Base-by-base conservation (phyloP, 805 yeast genomes). In the Aciculoconidium aculeatum region DNA sequence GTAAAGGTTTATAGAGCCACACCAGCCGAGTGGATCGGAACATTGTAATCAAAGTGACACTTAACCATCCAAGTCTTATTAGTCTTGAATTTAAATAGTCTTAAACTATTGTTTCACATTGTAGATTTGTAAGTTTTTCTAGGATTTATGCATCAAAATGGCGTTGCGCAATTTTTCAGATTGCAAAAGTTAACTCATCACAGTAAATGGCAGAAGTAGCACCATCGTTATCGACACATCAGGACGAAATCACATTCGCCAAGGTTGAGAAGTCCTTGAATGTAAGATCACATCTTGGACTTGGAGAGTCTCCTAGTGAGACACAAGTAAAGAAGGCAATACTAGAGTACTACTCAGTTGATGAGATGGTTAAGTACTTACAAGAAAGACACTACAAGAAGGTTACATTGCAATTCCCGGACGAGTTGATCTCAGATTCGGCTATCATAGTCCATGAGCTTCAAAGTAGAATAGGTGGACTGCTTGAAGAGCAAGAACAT, bases 351-450 rank as follows among this genome's bases (percentile, higher is more conserved):
- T 87, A 85, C 48, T 60, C 70, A 21, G 40, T 84, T 1, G 66
- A 65, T 15, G 67, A 65, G 28, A 47, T 80, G 4, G 64, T 66
- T 0, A 41, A 42, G 0, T 60, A 57, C 27, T 53, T 82, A 25
- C 28, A 34, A 11, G 41, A 47, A 4, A 55, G 61, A 19, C 51
- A 45, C 18, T 78, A 58, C 51, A 55, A 52, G 25, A 63, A 68
- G 15, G 70, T 88, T 2, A 87, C 97, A 0, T 60, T 92, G 17
- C 98, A 92, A 55, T 90, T 92, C 41, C 97, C 97, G 0, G 98
- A 94, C 51, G 36, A 58, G 4, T 58, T 88, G 20, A 72, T 92
- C 1, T 67, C 77, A 22, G 96, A 90, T 51, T 78, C 96, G 1
- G 75, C 90, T 1, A 65, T 77, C 11, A 73, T 90, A 1, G 74